Evolutionary conservation across 1,139 yeast genomes (phyloP).

Genomic region (Yamadazyma pseudoaaseri): DNA sequence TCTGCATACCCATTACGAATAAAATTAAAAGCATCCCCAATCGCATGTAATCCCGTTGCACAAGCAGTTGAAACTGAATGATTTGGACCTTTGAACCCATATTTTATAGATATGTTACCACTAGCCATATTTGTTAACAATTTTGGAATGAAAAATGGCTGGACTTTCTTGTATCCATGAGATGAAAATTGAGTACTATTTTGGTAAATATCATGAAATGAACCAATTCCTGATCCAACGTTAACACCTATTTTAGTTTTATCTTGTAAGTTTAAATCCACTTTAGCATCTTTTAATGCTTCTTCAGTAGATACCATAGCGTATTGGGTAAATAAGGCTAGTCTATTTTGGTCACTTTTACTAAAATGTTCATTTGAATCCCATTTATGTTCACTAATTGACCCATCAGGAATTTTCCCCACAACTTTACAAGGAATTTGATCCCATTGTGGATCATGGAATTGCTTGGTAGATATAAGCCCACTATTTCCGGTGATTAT

Average conservation of each 20-base stretch:
- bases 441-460: conserved; percentile 49
- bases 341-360: conserved; percentile 51
- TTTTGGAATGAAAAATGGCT: conserved; percentile 85
- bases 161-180: conserved; percentile 68
- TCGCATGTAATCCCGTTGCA: conserved; percentile 92
- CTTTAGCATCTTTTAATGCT: conserved; percentile 67
- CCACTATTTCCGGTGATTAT: conserved; percentile 55
- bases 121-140: conserved; percentile 91
- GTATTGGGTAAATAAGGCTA: conserved; percentile 75
- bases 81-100: conserved; percentile 78
- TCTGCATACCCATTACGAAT: conserved; percentile 79
- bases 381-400: conserved; percentile 52
- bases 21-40: conserved; percentile 89
- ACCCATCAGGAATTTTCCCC: conserved; percentile 67
- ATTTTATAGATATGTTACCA: conserved; percentile 81
- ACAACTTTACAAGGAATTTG: conserved; percentile 74
- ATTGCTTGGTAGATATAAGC: conserved; percentile 49
- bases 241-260: conserved; percentile 61
- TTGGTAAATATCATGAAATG: conserved; percentile 71
- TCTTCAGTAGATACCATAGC: conserved; percentile 76
- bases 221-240: conserved; percentile 92
- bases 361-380: conserved; percentile 43
- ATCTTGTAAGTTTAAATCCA: conserved; percentile 36
- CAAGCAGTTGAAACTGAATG: conserved; percentile 94
- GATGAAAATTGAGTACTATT: conserved; percentile 50